Percentiles rank a stretch among this genome's conserved stretches.
phyloP scores from a whole-genome alignment of 2,329 filamentous ascomycete genomes.

The Arthrobotrys conoides region DNA sequence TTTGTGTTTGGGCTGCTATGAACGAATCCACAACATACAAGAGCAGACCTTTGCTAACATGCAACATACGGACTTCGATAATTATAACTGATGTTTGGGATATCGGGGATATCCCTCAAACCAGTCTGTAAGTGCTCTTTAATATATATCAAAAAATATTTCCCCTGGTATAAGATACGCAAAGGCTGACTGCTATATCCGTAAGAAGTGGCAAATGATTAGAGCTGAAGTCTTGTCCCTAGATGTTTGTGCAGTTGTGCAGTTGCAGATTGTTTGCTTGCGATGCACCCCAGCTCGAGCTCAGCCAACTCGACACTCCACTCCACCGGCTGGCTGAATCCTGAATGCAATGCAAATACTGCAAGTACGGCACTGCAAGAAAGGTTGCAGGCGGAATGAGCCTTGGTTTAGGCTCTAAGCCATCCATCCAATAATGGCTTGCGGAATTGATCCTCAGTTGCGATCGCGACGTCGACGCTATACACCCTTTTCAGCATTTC shows the following conservation, averaged over 20 bases:
- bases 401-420: not conserved
- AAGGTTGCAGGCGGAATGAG: not conserved
- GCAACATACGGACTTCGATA: not conserved
- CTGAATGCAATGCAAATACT: conserved; percentile 1
- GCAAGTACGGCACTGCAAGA: not conserved
- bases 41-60: too few relatives aligned
- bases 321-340: not conserved
- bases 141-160: conserved; percentile 3
- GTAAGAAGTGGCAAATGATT: conserved; percentile 5
- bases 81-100: too few relatives aligned
- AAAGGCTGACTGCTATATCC: not conserved
- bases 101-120: too few relatives aligned
- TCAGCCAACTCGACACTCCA: not conserved
- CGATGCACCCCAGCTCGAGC: not conserved
- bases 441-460: not conserved
- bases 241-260: not conserved
- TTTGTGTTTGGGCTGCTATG: too few relatives aligned
- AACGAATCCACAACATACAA: too few relatives aligned
- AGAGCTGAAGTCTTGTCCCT: not conserved
- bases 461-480: not conserved
- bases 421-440: not conserved
- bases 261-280: not conserved
- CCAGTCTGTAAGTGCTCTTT: not conserved
- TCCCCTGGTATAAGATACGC: not conserved
- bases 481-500: not conserved